These are phyloP conservation scores for Tanacetum coccineum DNA, from an alignment of 129 eudicot species.

Conservation along the genomic window DNA sequence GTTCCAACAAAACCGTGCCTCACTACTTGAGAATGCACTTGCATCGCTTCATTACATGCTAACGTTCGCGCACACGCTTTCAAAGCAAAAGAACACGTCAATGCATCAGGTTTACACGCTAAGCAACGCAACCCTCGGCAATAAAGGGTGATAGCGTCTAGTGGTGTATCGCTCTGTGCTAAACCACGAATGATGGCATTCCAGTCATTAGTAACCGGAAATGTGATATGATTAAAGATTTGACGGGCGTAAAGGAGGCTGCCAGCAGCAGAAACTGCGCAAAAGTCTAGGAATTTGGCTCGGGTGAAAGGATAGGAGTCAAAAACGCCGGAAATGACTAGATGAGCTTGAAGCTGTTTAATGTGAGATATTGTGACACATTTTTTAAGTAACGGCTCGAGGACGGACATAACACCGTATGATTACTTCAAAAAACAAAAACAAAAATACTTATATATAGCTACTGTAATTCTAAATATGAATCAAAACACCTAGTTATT, in stretches of 20 bases:
- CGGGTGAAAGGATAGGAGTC: constrained; percentile 47
- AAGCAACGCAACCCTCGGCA: constrained; percentile 46
- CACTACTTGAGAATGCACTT: constrained; percentile 59
- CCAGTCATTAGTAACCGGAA: constrained; percentile 77
- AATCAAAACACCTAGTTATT: no score
- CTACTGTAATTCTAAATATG: no score
- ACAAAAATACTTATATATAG: no score
- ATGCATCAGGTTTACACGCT: constrained; percentile 72
- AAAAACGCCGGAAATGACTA: constrained; percentile 57
- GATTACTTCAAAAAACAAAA: no score
- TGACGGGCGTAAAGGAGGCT: constrained; percentile 48
- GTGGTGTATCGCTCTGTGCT: constrained; percentile 51
- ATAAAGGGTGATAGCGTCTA: constrained; percentile 45
- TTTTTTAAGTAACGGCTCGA: neutral
- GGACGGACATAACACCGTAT: neutral
- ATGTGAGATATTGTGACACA: neutral
- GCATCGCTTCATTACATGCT: constrained; percentile 38
- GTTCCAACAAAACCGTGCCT: no score
- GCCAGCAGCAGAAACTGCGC: constrained; percentile 48
- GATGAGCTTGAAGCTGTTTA: constrained; percentile 26
- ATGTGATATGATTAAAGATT: constrained; percentile 38
- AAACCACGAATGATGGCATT: constrained; percentile 86
- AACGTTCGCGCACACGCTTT: constrained; percentile 83
- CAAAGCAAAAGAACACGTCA: constrained; percentile 83
- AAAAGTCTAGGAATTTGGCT: constrained; percentile 59